These are phyloP conservation scores for Huntiella abstrusa DNA, from an alignment of 2,329 filamentous ascomycete species.

Conservation along the genomic window DNA sequence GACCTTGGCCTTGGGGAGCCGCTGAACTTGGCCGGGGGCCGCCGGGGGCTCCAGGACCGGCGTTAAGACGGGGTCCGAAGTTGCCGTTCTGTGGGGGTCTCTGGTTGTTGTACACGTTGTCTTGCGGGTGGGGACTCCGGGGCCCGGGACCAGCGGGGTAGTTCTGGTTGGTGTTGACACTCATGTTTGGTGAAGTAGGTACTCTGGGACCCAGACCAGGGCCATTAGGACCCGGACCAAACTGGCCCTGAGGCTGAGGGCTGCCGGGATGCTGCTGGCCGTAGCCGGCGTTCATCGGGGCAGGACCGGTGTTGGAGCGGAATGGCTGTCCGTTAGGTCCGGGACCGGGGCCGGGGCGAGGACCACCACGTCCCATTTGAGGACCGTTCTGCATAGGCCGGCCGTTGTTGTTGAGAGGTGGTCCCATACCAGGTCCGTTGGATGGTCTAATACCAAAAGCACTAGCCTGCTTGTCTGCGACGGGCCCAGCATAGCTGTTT, in stretches of 20 bases:
- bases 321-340: conserved; percentile 3
- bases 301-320: conserved; percentile 6
- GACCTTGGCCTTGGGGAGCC: conserved; percentile 15
- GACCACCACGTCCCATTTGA: conserved; percentile 10
- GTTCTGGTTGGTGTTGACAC: conserved; percentile 10
- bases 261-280: conserved; percentile 5
- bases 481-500: conserved; percentile 21
- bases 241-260: conserved; percentile 7
- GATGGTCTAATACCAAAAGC: conserved; percentile 36
- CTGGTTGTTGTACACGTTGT: conserved; percentile 2
- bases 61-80: conserved; percentile 23
- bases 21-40: conserved; percentile 16
- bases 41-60: conserved; percentile 14
- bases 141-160: conserved; percentile 12
- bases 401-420: background rate
- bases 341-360: conserved; percentile 3
- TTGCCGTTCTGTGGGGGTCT: conserved; percentile 14
- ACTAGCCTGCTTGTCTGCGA: conserved; percentile 29
- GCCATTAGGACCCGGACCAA: conserved; percentile 15
- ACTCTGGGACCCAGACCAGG: background rate
- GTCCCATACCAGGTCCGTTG: conserved; percentile 13
- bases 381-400: conserved; percentile 1
- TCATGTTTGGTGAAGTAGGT: conserved; percentile 6
- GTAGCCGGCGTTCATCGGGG: conserved; percentile 5
- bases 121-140: conserved; percentile 14